Percentiles rank a stretch among this genome's conserved stretches.
These are phyloP conservation scores for Juncus inflexus DNA, from an alignment of 176 grass and related monocot genomes.

Conservation along the genomic window DNA sequence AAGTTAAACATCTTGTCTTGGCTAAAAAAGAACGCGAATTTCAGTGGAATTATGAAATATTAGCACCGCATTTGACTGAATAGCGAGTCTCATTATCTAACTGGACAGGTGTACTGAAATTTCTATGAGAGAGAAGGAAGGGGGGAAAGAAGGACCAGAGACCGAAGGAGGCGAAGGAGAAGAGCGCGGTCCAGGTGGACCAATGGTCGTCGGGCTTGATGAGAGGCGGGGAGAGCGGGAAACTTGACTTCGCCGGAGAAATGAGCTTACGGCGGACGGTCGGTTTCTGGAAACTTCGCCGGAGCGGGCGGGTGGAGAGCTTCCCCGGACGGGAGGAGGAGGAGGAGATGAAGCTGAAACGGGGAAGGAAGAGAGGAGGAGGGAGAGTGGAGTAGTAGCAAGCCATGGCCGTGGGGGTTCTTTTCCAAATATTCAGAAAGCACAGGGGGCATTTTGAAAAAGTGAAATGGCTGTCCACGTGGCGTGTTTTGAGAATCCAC, in stretches of 20 bases:
- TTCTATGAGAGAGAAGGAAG: constrained; percentile 9
- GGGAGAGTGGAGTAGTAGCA: constrained; percentile 12
- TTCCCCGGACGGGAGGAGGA: not conserved
- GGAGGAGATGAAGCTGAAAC: not conserved
- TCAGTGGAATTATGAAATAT: not conserved
- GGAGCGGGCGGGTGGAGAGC: not conserved
- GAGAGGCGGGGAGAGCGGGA: constrained; percentile 20
- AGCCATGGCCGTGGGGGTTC: too few relatives aligned
- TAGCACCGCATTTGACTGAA: not conserved
- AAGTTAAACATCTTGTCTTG: too few relatives aligned
- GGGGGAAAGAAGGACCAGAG: constrained; percentile 41
- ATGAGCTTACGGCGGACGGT: constrained; percentile 4
- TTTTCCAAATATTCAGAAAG: too few relatives aligned
- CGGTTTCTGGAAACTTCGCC: constrained; percentile 22
- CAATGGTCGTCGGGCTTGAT: constrained; percentile 70
- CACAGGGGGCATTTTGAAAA: too few relatives aligned
- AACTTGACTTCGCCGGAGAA: not conserved
- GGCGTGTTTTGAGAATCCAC: too few relatives aligned
- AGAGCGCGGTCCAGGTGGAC: constrained; percentile 75
- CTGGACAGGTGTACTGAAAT: not conserved
- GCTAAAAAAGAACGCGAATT: not conserved
- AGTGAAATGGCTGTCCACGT: too few relatives aligned
- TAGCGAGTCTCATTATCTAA: not conserved
- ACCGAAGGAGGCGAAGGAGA: constrained; percentile 79
- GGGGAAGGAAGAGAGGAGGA: not conserved